Evolutionary conservation across 495 filamentous ascomycete genomes (phyloP), one percentile per base, ranked within the genome.

Genomic region (Hypoxylon lenormandii): DNA sequence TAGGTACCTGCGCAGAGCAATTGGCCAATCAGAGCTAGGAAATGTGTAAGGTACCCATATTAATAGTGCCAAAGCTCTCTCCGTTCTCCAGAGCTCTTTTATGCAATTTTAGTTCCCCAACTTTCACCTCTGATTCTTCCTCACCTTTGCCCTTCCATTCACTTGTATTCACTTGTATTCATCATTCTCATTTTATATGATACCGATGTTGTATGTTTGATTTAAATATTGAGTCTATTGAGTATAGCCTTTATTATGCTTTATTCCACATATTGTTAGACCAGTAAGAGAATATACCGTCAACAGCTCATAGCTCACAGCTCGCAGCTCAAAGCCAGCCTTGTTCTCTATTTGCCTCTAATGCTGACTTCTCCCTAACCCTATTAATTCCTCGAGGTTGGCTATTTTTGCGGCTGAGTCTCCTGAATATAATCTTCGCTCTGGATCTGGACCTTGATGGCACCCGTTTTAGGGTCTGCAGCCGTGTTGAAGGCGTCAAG

Each of bases 381-480:
- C 10, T 43, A 45, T 56, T 62, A 45, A 49, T 22, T 49, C 37
- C 19, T 40, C n/a, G 13, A 5, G 53, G 26, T 66, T 53, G 12
- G 18, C 12, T 21, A 33, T 37, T 15, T 13, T 22, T 50, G 48
- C n/a, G 46, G 36, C 23, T 57, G 40, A 3, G 18, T 36, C 21
- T 33, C 23, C 19, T 50, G 12, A 16, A 50, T 19, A 26, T 73
- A 82, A n/a, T 81, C 81, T 47, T 81, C 69, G 73, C 88, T 90
- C 80, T 89, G 85, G 69, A 97, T 98, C 82, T 92, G 88, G 69
- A 97, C 93, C 83, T 98, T 98, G 76, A 98, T 97, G 12, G 94
- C 93, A 2, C 94, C 94, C 37, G 89, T 96, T 81, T 88, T 92
- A n/a, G 91, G 88, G 78, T 97, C 87, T 2, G 90, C 85, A 18